Percentiles rank a stretch among this genome's conserved stretches.
These are phyloP conservation scores for Leccinum incarnatum DNA, from an alignment of 768 basidiomycete species.

Conservation along the genomic window DNA sequence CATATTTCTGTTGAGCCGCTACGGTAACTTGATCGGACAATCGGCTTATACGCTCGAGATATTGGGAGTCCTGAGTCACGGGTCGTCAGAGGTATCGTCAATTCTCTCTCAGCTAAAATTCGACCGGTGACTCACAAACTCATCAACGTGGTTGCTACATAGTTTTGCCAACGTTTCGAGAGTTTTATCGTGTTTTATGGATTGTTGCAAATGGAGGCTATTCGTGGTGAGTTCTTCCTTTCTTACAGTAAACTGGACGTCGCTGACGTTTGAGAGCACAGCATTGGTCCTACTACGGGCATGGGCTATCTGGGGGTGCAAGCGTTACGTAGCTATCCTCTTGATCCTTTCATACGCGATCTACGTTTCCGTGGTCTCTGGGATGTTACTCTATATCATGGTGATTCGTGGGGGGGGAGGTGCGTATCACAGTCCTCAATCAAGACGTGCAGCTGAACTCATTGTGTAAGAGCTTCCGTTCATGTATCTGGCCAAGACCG, in stretches of 20 bases:
- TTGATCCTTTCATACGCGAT: not conserved
- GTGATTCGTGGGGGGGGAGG: rapidly evolving
- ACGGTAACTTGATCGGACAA: slow-evolving; percentile 13
- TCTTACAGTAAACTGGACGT: not conserved
- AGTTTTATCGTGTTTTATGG: not conserved
- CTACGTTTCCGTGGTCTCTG: not conserved
- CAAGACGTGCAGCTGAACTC: not conserved
- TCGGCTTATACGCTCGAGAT: slow-evolving; percentile 8
- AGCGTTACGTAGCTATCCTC: not conserved
- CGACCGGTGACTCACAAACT: no score
- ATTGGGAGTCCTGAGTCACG: slow-evolving; percentile 3
- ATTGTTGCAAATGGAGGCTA: slow-evolving; percentile 2
- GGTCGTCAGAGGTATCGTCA: slow-evolving; percentile 1
- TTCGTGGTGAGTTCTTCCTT: slow-evolving; percentile 8
- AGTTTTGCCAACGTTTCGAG: slow-evolving; percentile 10
- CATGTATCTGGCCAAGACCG: not conserved
- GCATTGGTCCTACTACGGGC: slow-evolving; percentile 16
- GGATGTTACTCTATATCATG: not conserved
- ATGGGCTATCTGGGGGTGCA: slow-evolving; percentile 17
- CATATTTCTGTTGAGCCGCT: slow-evolving; percentile 18
- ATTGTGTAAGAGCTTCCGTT: not conserved
- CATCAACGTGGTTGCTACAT: not conserved
- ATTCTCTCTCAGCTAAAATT: not conserved
- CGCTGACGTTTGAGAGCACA: not conserved
- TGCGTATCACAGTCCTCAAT: not conserved